A percentile compares a stretch with the other conserved stretches of the same genome.
phyloP scores from a whole-genome alignment of 2,329 filamentous ascomycete species.

The Salinomyces thailandicus region DNA sequence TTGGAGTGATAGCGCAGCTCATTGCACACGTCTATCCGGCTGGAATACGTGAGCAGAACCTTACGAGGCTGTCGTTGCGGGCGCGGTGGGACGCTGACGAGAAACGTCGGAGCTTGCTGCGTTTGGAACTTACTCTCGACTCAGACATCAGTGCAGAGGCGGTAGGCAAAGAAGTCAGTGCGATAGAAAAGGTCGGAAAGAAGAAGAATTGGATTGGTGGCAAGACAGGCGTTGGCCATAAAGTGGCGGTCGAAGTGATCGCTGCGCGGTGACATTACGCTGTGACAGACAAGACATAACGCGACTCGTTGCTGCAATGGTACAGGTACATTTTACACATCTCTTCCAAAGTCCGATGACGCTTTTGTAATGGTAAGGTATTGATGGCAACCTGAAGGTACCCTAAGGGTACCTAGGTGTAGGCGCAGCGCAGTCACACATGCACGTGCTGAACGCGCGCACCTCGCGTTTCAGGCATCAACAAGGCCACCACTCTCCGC shows the following conservation, averaged over 20 bases:
- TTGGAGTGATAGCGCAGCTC: constrained; percentile 50
- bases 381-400: too few species aligned
- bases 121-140: constrained; percentile 33
- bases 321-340: too few species aligned
- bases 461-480: background rate
- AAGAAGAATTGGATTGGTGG: constrained; percentile 46
- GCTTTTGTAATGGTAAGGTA: too few species aligned
- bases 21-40: constrained; percentile 52
- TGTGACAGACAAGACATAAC: too few species aligned
- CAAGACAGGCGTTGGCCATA: constrained; percentile 32
- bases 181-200: constrained; percentile 48
- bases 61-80: constrained; percentile 32
- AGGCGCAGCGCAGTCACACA: too few species aligned
- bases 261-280: background rate
- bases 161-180: constrained; percentile 30
- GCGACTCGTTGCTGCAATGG: too few species aligned
- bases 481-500: background rate
- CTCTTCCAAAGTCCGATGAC: too few species aligned
- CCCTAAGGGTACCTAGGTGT: too few species aligned
- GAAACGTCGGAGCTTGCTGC: constrained; percentile 34
- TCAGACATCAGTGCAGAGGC: constrained; percentile 32
- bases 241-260: constrained; percentile 25
- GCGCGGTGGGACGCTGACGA: constrained; percentile 33
- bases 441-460: background rate
- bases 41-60: constrained; percentile 35